Evolutionary conservation across 1,139 yeast genomes (phyloP).

Genomic region (Yamadazyma sp.): DNA sequence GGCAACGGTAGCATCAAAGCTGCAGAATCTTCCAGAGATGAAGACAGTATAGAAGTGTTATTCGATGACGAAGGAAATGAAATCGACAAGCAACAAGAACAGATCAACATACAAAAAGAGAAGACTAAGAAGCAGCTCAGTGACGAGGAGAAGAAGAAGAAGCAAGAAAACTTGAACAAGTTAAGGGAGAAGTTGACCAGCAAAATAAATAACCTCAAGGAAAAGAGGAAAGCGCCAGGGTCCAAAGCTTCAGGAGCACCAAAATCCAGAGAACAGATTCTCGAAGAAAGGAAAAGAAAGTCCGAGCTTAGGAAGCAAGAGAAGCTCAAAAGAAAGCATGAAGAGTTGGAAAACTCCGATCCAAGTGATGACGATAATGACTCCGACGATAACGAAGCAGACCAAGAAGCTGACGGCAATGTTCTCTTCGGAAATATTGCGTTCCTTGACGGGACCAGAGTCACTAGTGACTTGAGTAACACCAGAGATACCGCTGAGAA

Average conservation of each 20-base stretch:
- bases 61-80: conserved; percentile 83
- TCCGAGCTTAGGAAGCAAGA: conserved; percentile 41
- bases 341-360: conserved; percentile 27
- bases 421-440: conserved; percentile 81
- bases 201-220: conserved; percentile 68
- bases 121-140: conserved; percentile 28
- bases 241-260: conserved; percentile 79
- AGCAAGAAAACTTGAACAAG: conserved; percentile 58
- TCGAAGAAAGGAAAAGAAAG: conserved; percentile 54
- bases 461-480: conserved; percentile 72
- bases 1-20: too few species aligned
- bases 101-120: conserved; percentile 13
- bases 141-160: conserved; percentile 49
- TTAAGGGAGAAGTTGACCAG: conserved; percentile 71
- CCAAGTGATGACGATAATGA: conserved; percentile 36
- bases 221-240: conserved; percentile 91
- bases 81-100: conserved; percentile 24
- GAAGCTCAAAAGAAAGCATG: conserved; percentile 37
- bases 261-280: conserved; percentile 71
- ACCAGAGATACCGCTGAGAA: conserved; percentile 53
- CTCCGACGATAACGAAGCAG: conserved; percentile 25
- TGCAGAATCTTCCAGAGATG: too few species aligned
- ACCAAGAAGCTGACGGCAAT: conserved; percentile 34
- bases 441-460: conserved; percentile 78
- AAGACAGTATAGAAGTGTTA: conserved; percentile 34